Percentiles rank a stretch among this genome's conserved stretches.
Conservation (phyloP, 2,329 filamentous ascomycete genomes). For the Claviceps sp. region DNA sequence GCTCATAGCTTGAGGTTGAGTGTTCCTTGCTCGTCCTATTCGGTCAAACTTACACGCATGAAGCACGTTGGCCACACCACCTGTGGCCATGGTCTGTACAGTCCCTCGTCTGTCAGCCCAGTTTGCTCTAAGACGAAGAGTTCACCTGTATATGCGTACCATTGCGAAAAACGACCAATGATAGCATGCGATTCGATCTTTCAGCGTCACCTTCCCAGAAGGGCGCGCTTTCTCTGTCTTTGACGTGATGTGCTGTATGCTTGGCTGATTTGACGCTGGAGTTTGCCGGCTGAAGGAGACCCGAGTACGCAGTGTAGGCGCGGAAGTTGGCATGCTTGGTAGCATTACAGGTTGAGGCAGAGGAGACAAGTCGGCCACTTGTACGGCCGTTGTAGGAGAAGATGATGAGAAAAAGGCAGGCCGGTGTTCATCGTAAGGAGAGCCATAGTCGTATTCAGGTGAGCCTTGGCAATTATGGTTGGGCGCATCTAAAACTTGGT, state of each 20-base stretch:
- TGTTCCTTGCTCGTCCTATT: background rate
- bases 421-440: constrained; percentile 22
- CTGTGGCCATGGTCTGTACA: constrained; percentile 33
- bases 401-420: constrained; percentile 16
- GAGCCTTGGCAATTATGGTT: constrained; percentile 4
- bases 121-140: background rate
- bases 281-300: background rate
- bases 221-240: constrained; percentile 14
- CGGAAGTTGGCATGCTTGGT: background rate
- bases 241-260: constrained; percentile 22
- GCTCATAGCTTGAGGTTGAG: background rate
- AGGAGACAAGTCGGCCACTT: background rate
- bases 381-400: constrained; percentile 3
- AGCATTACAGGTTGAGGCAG: background rate
- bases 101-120: background rate
- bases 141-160: background rate
- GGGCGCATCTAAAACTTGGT: constrained; percentile 14
- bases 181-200: constrained; percentile 38
- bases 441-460: constrained; percentile 21
- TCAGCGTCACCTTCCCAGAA: constrained; percentile 26
- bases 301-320: background rate
- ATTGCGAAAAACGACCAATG: constrained; percentile 70
- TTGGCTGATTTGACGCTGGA: constrained; percentile 6
- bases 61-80: constrained; percentile 42
- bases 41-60: constrained; percentile 16